These are phyloP conservation scores for Capsella bursapastoris DNA, from an alignment of 345 rosid species.

Conservation along the genomic window DNA sequence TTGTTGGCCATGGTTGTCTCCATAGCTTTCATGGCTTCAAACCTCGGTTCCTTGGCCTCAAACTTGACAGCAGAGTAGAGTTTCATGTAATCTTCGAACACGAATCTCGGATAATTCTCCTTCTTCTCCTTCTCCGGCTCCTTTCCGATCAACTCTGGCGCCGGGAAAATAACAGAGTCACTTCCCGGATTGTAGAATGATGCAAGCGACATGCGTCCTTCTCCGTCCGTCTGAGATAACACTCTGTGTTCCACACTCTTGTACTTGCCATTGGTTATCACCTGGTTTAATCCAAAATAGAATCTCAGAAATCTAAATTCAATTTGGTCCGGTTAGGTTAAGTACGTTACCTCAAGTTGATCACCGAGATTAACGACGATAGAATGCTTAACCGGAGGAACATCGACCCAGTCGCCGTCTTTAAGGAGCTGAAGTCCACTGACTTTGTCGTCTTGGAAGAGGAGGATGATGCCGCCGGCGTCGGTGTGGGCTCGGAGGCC, in stretches of 20 bases:
- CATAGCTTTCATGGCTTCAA: constrained; percentile 85
- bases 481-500: constrained; percentile 98
- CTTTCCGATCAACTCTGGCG: constrained; percentile 65
- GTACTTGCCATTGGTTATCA: constrained; percentile 91
- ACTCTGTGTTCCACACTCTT: constrained; percentile 91
- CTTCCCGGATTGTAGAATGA: constrained; percentile 95
- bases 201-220: constrained; percentile 81
- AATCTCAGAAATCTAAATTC: neutral
- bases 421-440: constrained; percentile 96
- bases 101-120: constrained; percentile 69
- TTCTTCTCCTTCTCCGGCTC: constrained; percentile 52
- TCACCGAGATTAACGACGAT: constrained; percentile 94
- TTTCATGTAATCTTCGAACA: constrained; percentile 92
- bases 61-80: constrained; percentile 75
- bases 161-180: constrained; percentile 83
- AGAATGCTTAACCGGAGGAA: constrained; percentile 94
- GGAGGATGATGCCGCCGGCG: constrained; percentile 93
- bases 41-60: constrained; percentile 92
- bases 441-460: constrained; percentile 86
- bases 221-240: constrained; percentile 72
- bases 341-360: constrained; percentile 74
- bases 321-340: constrained; percentile 11
- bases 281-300: constrained; percentile 51
- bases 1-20: constrained; percentile 33
- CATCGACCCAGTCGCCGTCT: constrained; percentile 86